phyloP scores from a whole-genome alignment of 257 asterid genomes.

The Lycium barbarum region DNA sequence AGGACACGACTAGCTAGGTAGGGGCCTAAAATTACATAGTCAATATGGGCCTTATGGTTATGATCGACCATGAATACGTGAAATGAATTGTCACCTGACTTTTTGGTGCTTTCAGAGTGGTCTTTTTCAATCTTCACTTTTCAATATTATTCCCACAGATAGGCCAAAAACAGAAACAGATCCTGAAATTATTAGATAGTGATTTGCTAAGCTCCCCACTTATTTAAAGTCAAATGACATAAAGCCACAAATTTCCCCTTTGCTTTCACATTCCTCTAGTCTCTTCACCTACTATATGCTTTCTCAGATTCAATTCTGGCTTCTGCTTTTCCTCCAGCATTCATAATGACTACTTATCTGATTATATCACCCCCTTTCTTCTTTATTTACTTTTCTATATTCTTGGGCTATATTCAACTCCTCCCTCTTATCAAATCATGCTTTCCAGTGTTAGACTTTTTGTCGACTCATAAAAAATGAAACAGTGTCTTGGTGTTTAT shows the following conservation, averaged over 20 bases:
- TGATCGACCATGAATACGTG: background rate
- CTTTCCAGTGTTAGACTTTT: background rate
- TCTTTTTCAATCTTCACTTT: slow-evolving; percentile 18
- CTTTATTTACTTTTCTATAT: slow-evolving; percentile 17
- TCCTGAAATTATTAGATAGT: slow-evolving; percentile 31
- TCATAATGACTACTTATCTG: slow-evolving; percentile 18
- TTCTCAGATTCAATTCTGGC: slow-evolving; percentile 30
- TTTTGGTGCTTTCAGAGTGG: background rate
- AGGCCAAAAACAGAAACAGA: slow-evolving; percentile 37
- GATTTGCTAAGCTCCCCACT: slow-evolving; percentile 39
- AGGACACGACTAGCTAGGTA: background rate
- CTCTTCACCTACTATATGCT: slow-evolving; percentile 10
- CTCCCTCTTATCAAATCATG: background rate
- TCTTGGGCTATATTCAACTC: slow-evolving; percentile 14
- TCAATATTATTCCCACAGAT: background rate
- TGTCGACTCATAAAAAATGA: background rate
- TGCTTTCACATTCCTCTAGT: background rate
- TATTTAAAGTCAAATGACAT: slow-evolving; percentile 28
- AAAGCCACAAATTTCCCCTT: slow-evolving; percentile 34
- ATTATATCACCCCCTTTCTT: background rate
- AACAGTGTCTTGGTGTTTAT: background rate
- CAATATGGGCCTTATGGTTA: background rate
- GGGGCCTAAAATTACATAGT: background rate
- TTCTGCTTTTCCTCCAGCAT: slow-evolving; percentile 41
- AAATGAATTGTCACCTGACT: slow-evolving; percentile 19